A percentile compares a stretch with the other conserved stretches of the same genome.
Evolutionary conservation across 164 flowering plant genomes (phyloP).

Genomic region (Magnolia sinica): DNA sequence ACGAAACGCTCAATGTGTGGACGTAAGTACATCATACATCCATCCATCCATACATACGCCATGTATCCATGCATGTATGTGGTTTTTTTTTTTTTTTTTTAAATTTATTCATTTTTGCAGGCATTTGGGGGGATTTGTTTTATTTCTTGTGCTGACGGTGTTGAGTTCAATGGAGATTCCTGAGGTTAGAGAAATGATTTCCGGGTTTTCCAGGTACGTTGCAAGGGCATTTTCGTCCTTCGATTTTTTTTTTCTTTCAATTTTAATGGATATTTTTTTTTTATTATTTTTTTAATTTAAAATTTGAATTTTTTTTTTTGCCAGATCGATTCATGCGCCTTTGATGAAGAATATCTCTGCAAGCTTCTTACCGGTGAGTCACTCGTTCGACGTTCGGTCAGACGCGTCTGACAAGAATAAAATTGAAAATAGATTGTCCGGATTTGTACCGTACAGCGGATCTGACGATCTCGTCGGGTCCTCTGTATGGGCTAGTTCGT

Average conservation of each 20-base stretch:
- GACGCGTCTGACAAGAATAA: background rate
- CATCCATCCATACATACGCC: background rate
- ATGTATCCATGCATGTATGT: background rate
- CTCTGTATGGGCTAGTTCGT: too few species aligned
- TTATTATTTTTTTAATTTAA: background rate
- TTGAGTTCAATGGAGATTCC: conserved; percentile 46
- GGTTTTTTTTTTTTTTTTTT: background rate
- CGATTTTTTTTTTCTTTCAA: background rate
- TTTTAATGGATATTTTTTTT: background rate
- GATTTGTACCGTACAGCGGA: too few species aligned
- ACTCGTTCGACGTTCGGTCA: background rate
- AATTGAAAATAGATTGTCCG: too few species aligned
- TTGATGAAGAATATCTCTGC: conserved; percentile 25
- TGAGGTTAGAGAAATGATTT: conserved; percentile 15
- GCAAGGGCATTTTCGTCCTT: background rate
- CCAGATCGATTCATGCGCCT: conserved; percentile 15
- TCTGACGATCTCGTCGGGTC: too few species aligned
- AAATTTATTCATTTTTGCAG: conserved; percentile 29
- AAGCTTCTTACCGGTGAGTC: conserved; percentile 18
- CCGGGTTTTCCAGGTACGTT: conserved; percentile 24
- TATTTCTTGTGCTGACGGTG: conserved; percentile 57
- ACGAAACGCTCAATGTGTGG: conserved; percentile 94
- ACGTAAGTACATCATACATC: conserved; percentile 43
- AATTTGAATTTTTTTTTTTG: background rate
- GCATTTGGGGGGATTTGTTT: conserved; percentile 77